Evolutionary conservation across 768 basidiomycete species (phyloP), one percentile per base, ranked within the genome.

Genomic region (Kwoniella heveanensis): DNA sequence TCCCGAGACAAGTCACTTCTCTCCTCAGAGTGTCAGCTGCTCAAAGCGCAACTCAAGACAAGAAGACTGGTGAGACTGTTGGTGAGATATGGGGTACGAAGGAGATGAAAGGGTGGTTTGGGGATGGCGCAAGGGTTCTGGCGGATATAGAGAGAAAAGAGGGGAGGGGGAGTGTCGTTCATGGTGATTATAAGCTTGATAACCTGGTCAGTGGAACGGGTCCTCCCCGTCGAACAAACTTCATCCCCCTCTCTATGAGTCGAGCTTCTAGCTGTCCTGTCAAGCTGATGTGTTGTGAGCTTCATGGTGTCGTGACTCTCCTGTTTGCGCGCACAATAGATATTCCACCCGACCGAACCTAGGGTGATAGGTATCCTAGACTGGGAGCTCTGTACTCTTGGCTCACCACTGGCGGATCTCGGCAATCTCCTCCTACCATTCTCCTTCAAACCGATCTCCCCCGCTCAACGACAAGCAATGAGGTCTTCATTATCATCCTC

Each of bases 121-220:
- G 82, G 64, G 47, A 63, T 12, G 77, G 77, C 8, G 74, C 76
- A 22, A 78, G 80, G 27, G 85, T 90, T 73, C 81, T 91, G 26
- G 93, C 91, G 0, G 64, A 60, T 1, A 86, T 91, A 71, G 92
- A 94, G 80, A 82, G 76, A 66, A 86, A 86, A 77, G 85, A 84
- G 0, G 91, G 90, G 0, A 82, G 85, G 57, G 87, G 90, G 48
- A 62, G 71, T 22, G 73, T 99, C 67, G 92, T 98, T 5, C 95
- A 98, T 77, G 95, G 95, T 26, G 95, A 99, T 80, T 98, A 91
- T 78, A 99, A 99, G 79, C 83, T 95, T n/a, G 95, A 99, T 80
- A 99, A 99, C 79, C 79, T 99, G 67, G 85, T 97, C 44, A 15
- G 80, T 66, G 1, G 2, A 4, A 22, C 5, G n/a, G 24, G n/a